Conservation (phyloP, 2,329 filamentous ascomycete genomes). For the Colletotrichum gigasporum region DNA sequence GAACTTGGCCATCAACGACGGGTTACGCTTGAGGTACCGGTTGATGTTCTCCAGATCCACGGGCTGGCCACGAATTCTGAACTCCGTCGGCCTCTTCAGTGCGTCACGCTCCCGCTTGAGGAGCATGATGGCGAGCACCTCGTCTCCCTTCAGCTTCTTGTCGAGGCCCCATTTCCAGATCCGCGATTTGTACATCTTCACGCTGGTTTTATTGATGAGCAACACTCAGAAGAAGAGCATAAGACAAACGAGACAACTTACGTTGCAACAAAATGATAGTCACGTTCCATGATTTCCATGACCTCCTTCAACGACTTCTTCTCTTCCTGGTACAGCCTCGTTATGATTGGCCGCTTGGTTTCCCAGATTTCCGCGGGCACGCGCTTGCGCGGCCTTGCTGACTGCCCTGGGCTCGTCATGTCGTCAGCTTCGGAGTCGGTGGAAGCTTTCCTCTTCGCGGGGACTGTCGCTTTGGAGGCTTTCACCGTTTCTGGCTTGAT, state of each 20-base stretch:
- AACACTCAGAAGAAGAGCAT: background rate
- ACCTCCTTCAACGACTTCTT: constrained; percentile 52
- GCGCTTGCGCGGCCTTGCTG: constrained; percentile 36
- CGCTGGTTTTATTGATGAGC: constrained; percentile 36
- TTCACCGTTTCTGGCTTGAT: background rate
- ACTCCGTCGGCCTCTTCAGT: constrained; percentile 43
- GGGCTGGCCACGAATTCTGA: constrained; percentile 48
- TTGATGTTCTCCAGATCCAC: constrained; percentile 51
- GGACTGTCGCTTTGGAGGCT: background rate
- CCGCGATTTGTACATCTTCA: constrained; percentile 54
- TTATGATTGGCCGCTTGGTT: constrained; percentile 46
- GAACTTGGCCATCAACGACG: constrained; percentile 43
- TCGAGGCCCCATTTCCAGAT: constrained; percentile 53
- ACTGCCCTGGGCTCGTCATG: constrained; percentile 34
- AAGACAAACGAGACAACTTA: constrained; percentile 36
- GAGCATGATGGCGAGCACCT: constrained; percentile 49
- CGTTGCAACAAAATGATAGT: constrained; percentile 50
- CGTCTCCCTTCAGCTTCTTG: constrained; percentile 52
- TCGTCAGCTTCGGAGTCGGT: constrained; percentile 42
- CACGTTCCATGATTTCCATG: constrained; percentile 48
- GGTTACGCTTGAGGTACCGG: constrained; percentile 51
- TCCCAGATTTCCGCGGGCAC: constrained; percentile 45
- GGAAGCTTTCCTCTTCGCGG: constrained; percentile 35
- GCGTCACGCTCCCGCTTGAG: constrained; percentile 48
- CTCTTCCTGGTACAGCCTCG: constrained; percentile 49